A percentile compares a stretch with the other conserved stretches of the same genome.
These are phyloP conservation scores for Blastomyces gilchristii DNA, from an alignment of 2,329 filamentous ascomycete species.

Conservation along the genomic window DNA sequence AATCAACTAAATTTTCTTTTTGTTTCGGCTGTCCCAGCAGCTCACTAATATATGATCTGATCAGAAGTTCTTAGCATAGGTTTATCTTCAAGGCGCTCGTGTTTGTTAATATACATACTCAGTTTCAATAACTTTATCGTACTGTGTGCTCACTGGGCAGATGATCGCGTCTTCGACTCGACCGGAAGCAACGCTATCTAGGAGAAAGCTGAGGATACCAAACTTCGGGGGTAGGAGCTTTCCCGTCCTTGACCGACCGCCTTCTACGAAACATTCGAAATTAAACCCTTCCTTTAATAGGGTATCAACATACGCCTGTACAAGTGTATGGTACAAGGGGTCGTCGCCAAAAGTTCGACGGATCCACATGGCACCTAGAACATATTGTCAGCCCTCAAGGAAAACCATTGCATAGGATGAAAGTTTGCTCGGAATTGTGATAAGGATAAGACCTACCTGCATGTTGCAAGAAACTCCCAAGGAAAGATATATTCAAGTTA, in stretches of 20 bases:
- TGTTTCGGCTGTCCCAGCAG: slow-evolving; percentile 88
- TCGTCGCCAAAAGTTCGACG: slow-evolving; percentile 86
- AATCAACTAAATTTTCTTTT: slow-evolving; percentile 84
- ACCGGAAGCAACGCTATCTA: slow-evolving; percentile 82
- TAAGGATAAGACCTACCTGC: slow-evolving; percentile 45
- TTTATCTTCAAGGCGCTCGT: neutral
- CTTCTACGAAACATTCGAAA: slow-evolving; percentile 95
- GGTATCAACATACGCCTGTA: slow-evolving; percentile 92
- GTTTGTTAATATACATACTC: slow-evolving; percentile 41
- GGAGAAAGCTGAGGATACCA: slow-evolving; percentile 80
- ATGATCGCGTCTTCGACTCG: slow-evolving; percentile 84
- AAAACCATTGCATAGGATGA: neutral
- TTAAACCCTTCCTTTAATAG: slow-evolving; percentile 85
- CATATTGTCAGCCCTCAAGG: slow-evolving; percentile 14
- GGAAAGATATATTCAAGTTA: slow-evolving; percentile 86
- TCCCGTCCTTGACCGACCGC: slow-evolving; percentile 81
- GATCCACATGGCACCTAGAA: slow-evolving; percentile 79
- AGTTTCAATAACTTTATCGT: slow-evolving; percentile 97
- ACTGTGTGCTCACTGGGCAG: slow-evolving; percentile 92
- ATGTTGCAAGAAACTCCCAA: slow-evolving; percentile 85
- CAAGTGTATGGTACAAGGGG: slow-evolving; percentile 78
- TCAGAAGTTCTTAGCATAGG: slow-evolving; percentile 13
- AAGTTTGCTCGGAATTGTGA: neutral
- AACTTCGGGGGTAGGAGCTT: slow-evolving; percentile 93
- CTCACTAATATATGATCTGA: slow-evolving; percentile 78